A percentile compares a stretch with the other conserved stretches of the same genome.
phyloP scores from a whole-genome alignment of 768 basidiomycete genomes.

The Leccinum fibrillosum region DNA sequence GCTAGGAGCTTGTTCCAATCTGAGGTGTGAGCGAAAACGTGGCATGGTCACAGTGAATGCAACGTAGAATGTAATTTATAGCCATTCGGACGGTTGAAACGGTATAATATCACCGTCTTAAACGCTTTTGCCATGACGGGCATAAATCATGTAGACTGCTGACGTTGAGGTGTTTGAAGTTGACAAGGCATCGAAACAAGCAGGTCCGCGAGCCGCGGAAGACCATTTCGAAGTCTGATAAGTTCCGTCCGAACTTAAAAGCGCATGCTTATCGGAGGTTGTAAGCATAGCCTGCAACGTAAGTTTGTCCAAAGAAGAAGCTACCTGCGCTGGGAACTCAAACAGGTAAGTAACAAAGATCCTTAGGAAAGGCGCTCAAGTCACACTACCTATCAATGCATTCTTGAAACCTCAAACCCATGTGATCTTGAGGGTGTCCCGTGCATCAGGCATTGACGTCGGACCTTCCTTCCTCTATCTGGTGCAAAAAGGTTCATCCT shows the following conservation, averaged over 20 bases:
- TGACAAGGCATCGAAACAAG: neutral
- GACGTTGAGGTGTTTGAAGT: neutral
- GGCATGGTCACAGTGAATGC: neutral
- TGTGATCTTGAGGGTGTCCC: neutral
- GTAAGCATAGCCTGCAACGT: neutral
- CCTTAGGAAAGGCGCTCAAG: neutral
- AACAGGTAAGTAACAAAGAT: neutral
- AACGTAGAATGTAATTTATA: neutral
- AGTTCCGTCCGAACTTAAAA: neutral
- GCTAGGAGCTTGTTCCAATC: neutral
- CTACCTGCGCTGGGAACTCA: neutral
- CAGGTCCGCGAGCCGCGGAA: neutral
- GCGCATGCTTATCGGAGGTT: neutral
- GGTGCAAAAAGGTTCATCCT: conserved; percentile 1
- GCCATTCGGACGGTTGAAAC: neutral
- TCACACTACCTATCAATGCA: neutral
- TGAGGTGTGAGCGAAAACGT: neutral
- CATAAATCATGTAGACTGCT: neutral
- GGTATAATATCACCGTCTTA: neutral
- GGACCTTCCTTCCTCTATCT: neutral
- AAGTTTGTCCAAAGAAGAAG: neutral
- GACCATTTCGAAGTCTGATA: neutral
- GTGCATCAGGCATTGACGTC: neutral
- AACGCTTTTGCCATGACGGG: neutral
- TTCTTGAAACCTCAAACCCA: neutral